These are phyloP conservation scores for Phoma sp. DNA, from an alignment of 2,329 filamentous ascomycete genomes.

Conservation along the genomic window DNA sequence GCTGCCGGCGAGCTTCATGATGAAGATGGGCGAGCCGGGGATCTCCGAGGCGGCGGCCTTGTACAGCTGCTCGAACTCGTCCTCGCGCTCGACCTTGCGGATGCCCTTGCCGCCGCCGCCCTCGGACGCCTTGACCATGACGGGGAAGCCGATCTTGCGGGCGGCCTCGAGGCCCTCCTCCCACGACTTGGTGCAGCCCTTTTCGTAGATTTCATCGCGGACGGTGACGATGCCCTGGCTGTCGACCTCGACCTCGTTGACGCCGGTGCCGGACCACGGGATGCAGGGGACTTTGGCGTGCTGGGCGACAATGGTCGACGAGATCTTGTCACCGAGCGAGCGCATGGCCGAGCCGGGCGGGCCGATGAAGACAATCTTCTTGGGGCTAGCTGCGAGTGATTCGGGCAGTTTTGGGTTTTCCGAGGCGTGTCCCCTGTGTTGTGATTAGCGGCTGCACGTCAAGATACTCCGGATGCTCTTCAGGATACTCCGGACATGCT, in stretches of 20 bases:
- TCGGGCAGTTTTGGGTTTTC: slow-evolving; percentile 98
- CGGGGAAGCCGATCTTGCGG: slow-evolving; percentile 91
- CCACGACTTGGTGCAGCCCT: slow-evolving; percentile 89
- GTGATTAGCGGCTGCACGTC: slow-evolving; percentile 3
- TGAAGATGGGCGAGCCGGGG: slow-evolving; percentile 98
- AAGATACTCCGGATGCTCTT: not conserved
- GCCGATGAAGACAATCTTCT: slow-evolving; percentile 99
- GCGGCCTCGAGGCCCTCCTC: slow-evolving; percentile 89
- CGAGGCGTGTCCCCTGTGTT: slow-evolving; percentile 78
- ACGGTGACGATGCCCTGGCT: slow-evolving; percentile 90
- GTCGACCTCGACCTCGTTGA: slow-evolving; percentile 80
- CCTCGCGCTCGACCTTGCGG: slow-evolving; percentile 86
- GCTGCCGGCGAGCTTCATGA: slow-evolving; percentile 99
- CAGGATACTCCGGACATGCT: not conserved
- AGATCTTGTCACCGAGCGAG: slow-evolving; percentile 99
- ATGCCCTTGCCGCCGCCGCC: slow-evolving; percentile 99
- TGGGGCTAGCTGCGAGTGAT: slow-evolving; percentile 91
- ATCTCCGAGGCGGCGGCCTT: slow-evolving; percentile 97
- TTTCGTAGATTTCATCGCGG: slow-evolving; percentile 80
- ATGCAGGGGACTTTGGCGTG: slow-evolving; percentile 96
- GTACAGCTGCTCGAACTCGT: slow-evolving; percentile 85
- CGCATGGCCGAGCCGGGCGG: slow-evolving; percentile 98
- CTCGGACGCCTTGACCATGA: slow-evolving; percentile 99
- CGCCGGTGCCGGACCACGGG: slow-evolving; percentile 97
- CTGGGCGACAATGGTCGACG: slow-evolving; percentile 97